Evolutionary conservation across 306 rosid genomes (phyloP), one percentile per base, ranked within the genome.

Genomic region (Dalbergia cochinchinensis): DNA sequence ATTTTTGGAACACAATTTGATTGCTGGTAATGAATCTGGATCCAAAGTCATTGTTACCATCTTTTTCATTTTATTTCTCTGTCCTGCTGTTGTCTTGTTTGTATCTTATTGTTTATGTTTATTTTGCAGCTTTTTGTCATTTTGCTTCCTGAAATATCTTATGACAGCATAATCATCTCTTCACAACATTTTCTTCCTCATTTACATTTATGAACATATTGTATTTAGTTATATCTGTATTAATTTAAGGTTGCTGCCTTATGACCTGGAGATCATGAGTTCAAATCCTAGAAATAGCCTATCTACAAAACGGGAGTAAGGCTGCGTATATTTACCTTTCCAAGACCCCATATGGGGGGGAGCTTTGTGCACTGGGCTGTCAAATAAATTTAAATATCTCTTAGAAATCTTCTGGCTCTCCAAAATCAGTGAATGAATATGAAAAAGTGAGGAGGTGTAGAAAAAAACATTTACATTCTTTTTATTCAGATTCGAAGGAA

Each of bases 341-440:
- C 31, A 0, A 26, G 31, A 26, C 31, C 31, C 31, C 3, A 26
- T 26, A 0, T 26, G 0, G 31, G 31, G 26, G 1, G 31, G 31
- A 26, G 31, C 31, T 3, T 26, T 2, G 31, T 26, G 31, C 31
- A 26, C 3, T 26, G 2, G 31, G 3, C 31, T 3, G 2, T 26
- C 31, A 26, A 26, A 26, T 26, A 26, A 26, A 45, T 48, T 16
- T 37, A 39, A 66, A 41, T 55, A 60, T 16, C 44, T 67, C 65
- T 48, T 62, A 45, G 70, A 69, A 22, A 68, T 77, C 67, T 59
- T 78, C 41, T 55, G 67, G 60, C 19, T 55, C 68, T 74, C 37
- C 64, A 51, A 54, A 64, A 65, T 73, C 63, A 55, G 63, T 65
- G 61, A 64, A 42, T 54, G 19, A 50, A 15, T 18, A 65, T 77